Conservation (phyloP, 2,329 filamentous ascomycete species). For the Trichoderma gracile region DNA sequence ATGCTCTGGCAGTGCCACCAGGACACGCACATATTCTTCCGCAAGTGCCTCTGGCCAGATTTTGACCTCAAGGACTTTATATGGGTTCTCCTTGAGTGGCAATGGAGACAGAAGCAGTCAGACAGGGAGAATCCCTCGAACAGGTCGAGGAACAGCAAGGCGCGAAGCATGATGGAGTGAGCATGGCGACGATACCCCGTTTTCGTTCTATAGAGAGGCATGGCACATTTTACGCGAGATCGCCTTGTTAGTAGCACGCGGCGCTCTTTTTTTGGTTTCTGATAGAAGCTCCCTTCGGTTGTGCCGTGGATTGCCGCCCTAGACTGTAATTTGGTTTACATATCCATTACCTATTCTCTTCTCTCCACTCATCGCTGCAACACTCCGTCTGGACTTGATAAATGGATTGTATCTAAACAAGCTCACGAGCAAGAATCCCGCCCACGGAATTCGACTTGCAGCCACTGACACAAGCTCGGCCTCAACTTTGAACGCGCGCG, state of each 20-base stretch:
- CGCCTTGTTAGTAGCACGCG: slow-evolving; percentile 5
- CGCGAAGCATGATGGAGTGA: slow-evolving; percentile 32
- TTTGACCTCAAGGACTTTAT: slow-evolving; percentile 94
- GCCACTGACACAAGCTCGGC: too few relatives aligned
- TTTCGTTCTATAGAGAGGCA: slow-evolving; percentile 20
- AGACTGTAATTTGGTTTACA: background rate
- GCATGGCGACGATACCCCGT: slow-evolving; percentile 29
- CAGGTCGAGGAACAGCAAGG: slow-evolving; percentile 35
- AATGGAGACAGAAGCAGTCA: slow-evolving; percentile 62
- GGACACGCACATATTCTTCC: slow-evolving; percentile 86
- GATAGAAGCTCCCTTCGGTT: background rate
- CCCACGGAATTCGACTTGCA: too few relatives aligned
- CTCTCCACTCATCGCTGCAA: too few relatives aligned
- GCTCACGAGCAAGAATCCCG: too few relatives aligned
- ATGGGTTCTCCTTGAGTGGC: slow-evolving; percentile 90
- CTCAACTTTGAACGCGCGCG: background rate
- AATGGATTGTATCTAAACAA: too few relatives aligned
- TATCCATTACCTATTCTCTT: background rate
- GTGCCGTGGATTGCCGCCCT: slow-evolving; percentile 14
- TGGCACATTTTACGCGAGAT: slow-evolving; percentile 11
- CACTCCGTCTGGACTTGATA: too few relatives aligned
- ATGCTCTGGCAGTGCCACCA: slow-evolving; percentile 99
- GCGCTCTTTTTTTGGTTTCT: slow-evolving; percentile 6
- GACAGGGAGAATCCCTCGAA: slow-evolving; percentile 52
- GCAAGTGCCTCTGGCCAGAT: slow-evolving; percentile 92